Evolutionary conservation across 768 basidiomycete species (phyloP).

Genomic region (Asterophora lycoperdoides): DNA sequence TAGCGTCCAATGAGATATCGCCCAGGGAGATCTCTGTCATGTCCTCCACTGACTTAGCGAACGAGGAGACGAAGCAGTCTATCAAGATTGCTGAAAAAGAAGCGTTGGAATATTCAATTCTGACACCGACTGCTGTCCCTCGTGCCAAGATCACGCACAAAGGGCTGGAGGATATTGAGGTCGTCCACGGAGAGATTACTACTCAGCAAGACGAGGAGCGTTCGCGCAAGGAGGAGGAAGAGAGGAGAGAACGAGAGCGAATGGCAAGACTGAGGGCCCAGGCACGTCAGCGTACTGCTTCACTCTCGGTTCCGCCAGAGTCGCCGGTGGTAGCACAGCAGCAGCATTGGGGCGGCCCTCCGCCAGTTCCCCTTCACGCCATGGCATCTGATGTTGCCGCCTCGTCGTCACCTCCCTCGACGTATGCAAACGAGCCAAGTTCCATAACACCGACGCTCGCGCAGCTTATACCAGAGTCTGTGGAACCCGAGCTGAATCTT

Average conservation of each 20-base stretch:
- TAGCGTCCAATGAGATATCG: conserved; percentile 61
- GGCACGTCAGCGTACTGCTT: conserved; percentile 44
- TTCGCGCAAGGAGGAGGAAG: conserved; percentile 62
- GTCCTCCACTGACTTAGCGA: conserved; percentile 86
- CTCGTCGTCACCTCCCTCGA: conserved; percentile 17
- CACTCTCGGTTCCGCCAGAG: conserved; percentile 69
- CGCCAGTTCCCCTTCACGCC: conserved; percentile 50
- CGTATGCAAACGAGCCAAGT: conserved; percentile 23
- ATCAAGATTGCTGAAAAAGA: conserved; percentile 81
- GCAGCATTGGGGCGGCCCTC: conserved; percentile 59
- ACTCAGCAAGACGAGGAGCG: conserved; percentile 48
- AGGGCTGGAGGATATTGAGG: conserved; percentile 87
- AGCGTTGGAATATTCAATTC: conserved; percentile 79
- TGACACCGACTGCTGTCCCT: conserved; percentile 65
- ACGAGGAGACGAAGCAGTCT: conserved; percentile 79
- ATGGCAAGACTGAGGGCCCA: conserved; percentile 54
- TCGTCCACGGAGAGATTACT: conserved; percentile 48
- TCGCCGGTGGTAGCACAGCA: conserved; percentile 52
- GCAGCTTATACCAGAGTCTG: conserved; percentile 33
- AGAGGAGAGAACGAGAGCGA: conserved; percentile 66
- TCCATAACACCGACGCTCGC: conserved; percentile 3
- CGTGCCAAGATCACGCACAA: conserved; percentile 88
- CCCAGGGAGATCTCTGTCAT: conserved; percentile 75
- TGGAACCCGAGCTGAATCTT: conserved; percentile 66
- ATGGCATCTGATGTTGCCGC: conserved; percentile 25